Base-by-base conservation (phyloP, 257 asterid genomes). In the Capsicum chinense region DNA sequence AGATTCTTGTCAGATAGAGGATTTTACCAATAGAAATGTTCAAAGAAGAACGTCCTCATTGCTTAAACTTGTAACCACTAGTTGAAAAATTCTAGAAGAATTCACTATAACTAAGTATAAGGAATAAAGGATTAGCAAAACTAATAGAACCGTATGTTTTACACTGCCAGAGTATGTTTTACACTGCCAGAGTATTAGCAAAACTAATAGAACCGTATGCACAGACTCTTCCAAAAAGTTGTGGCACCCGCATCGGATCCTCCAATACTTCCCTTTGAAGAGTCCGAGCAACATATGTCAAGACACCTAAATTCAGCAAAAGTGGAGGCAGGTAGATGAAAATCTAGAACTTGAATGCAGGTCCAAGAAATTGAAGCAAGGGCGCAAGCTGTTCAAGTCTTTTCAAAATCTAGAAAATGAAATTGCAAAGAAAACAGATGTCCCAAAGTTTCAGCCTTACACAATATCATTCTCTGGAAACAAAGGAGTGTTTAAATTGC, bases 1-100 rank as follows among this genome's bases (percentile, higher is more conserved):
- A 66, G 9, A 19, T 57, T 37, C 62, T 69, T 42, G 56, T n/a
- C 35, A 17, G 56, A 12, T 69, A 16, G 79, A 69, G 56, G 15
- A 69, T 42, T 69, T 69, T 17, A 69, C 79, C 79, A 16, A 69
- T 69, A 8, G 10, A 69, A 69, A 69, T 69, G 79, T 17, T 69
- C 79, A 69, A 9, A 42, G 15, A 69, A 3, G 14, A 33, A 42
- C 16, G 56, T 42, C 4, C 26, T 16, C 13, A 48, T 44, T 33
- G 16, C 79, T 16, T 69, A 42, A 37, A 39, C 21, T 37, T 39
- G 21, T 15, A 0, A 14, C 7, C 7, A 42, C 16, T 68, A 68
- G 78, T 14, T 68, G 54, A 68, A 21, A 37, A 7, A 39, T 7
- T 39, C 26, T 26, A 68, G 26, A 39, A 68, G 54, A 68, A 68